Base-by-base conservation (phyloP, 2,329 filamentous ascomycete species). In the Colletotrichum sp. region DNA sequence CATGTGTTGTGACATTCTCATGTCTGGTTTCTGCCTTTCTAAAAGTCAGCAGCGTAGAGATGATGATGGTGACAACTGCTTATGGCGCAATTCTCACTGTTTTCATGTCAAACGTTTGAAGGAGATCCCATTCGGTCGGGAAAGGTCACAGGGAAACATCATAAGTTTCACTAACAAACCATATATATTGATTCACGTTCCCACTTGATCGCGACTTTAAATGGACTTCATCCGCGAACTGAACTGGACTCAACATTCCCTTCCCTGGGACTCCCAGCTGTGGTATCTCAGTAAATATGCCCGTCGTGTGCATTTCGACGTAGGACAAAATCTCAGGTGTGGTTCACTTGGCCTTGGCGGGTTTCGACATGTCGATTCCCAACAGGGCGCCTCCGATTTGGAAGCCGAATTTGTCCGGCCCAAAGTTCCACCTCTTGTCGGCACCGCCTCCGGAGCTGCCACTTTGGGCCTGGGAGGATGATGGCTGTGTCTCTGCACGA, bases 401-500 rank as follows among this genome's bases (percentile, higher is more conserved):
- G n/a, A 52, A 52, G 44, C 44, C 44, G 6, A 52, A 52, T 13
- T 52, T 52, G 44, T 52, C 44, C 44, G 44, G 44, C 11, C 44
- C 44, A 12, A 52, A 52, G 6, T 52, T 52, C 44, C 44, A 52
- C 44, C n/a, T 13, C n/a, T 52, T 52, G 11, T 13, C 6, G 44
- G 44, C 11, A 13, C 6, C 44, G 6, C 4, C n/a, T 22, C 12
- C 44, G 19, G 39, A 52, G 11, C 44, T n/a, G 12, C 11, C 8
- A 52, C 0, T 52, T 13, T 52, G 44, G 4, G n/a, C 11, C n/a
- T 22, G n/a, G 44, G 44, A 15, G n/a, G 44, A 22, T n/a, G n/a
- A 22, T 13, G 2, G 1, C 44, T 8, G n/a, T 22, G 44, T 13
- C 0, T 52, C 44, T 2, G 0, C 11, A 13, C 12, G n/a, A 52